Evolutionary conservation across 139 green algal genomes (phyloP).

Genomic region (Chlorella sorokiniana): DNA sequence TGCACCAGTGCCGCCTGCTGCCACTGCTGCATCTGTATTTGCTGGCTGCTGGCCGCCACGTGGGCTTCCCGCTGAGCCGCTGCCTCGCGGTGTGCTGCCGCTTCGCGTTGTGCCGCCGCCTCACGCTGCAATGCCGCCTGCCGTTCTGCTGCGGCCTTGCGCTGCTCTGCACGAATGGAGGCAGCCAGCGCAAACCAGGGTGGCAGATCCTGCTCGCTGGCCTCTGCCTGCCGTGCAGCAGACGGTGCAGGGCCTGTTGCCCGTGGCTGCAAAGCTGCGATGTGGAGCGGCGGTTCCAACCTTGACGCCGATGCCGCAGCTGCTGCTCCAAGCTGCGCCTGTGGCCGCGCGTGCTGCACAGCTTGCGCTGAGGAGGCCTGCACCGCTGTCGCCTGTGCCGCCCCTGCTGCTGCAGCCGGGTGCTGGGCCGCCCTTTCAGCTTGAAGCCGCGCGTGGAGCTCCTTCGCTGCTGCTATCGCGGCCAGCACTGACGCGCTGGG

Average conservation of each 20-base stretch:
- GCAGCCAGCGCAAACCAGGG: constrained; percentile 14
- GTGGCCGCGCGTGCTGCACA: no score
- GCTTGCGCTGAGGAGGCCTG: no score
- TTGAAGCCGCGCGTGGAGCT: no score
- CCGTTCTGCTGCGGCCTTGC: not conserved
- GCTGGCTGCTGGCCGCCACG: not conserved
- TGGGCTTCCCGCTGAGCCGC: not conserved
- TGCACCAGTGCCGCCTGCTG: not conserved
- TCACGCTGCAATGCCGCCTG: not conserved
- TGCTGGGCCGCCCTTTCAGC: no score
- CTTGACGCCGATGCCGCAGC: no score
- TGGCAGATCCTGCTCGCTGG: not conserved
- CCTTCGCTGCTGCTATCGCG: no score
- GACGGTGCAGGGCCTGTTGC: not conserved
- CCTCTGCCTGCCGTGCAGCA: not conserved
- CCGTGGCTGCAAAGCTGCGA: not conserved
- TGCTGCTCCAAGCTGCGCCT: no score
- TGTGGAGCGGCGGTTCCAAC: not conserved
- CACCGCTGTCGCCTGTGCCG: no score
- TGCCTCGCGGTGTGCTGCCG: not conserved
- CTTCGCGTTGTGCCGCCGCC: not conserved
- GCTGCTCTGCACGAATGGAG: not conserved
- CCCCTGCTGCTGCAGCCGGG: no score
- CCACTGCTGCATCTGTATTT: not conserved
- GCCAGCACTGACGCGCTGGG: no score